phyloP scores from a whole-genome alignment of 2,329 filamentous ascomycete genomes.

The Paecilomyces fulvus region DNA sequence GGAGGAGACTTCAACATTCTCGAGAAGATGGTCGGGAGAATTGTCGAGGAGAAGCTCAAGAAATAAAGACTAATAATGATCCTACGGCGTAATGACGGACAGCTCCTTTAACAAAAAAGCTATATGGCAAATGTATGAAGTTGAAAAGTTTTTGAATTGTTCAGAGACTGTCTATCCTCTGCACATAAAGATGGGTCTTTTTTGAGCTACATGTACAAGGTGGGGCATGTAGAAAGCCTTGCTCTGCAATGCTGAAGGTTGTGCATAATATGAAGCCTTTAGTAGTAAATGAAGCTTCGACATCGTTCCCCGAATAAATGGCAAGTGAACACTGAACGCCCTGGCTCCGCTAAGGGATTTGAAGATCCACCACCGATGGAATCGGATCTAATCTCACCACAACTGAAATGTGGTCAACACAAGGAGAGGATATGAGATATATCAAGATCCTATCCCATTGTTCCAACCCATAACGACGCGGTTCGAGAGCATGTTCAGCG shows the following conservation, averaged over 20 bases:
- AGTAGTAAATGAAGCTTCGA: neutral
- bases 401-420: neutral
- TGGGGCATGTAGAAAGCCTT: neutral
- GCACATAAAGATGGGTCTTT: neutral
- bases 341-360: neutral
- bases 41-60: conserved; percentile 63
- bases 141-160: neutral
- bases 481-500: neutral
- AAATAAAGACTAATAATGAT: conserved; percentile 10
- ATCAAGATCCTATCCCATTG: neutral
- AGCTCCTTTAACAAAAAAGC: neutral
- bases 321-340: neutral
- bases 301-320: neutral
- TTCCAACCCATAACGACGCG: neutral
- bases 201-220: neutral
- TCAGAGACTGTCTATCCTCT: neutral
- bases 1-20: conserved; percentile 44
- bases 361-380: neutral
- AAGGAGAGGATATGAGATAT: neutral
- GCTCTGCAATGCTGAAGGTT: neutral
- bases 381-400: neutral
- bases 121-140: neutral
- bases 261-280: neutral
- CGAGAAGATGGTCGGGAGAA: conserved; percentile 63
- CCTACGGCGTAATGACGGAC: neutral